Percentiles rank a stretch among this genome's conserved stretches.
Evolutionary conservation across 2,329 filamentous ascomycete species (phyloP).

Genomic region (Parasarocladium wereldwijsianum): DNA sequence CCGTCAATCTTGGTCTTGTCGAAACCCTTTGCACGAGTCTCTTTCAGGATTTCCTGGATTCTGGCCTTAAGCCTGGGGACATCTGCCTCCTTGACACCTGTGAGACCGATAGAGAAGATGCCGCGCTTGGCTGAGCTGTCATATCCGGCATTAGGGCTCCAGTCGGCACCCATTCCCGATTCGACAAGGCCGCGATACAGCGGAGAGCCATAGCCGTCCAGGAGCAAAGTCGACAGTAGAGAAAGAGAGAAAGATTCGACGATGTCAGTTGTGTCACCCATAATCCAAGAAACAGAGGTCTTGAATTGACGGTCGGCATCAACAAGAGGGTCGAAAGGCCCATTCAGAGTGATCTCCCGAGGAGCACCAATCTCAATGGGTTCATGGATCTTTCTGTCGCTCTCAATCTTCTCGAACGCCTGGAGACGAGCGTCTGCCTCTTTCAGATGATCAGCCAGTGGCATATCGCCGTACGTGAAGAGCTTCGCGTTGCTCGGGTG

Average conservation of each 20-base stretch:
- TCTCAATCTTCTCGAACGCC: constrained; percentile 54
- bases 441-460: constrained; percentile 63
- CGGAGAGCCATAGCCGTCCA: constrained; percentile 92
- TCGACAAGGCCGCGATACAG: constrained; percentile 83
- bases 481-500: constrained; percentile 96
- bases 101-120: constrained; percentile 82
- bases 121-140: constrained; percentile 63
- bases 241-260: constrained; percentile 80
- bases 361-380: constrained; percentile 64
- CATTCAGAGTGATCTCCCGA: constrained; percentile 53
- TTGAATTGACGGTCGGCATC: constrained; percentile 81
- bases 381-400: constrained; percentile 58
- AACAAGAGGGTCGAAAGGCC: constrained; percentile 76
- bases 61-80: constrained; percentile 62
- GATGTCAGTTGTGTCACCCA: constrained; percentile 68
- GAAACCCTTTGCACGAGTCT: constrained; percentile 63
- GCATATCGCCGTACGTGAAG: constrained; percentile 90
- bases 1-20: constrained; percentile 85
- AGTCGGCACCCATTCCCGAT: constrained; percentile 78
- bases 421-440: constrained; percentile 64
- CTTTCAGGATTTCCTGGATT: constrained; percentile 56
- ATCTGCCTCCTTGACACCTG: constrained; percentile 72
- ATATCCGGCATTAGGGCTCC: constrained; percentile 87
- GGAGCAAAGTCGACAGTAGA: constrained; percentile 67
- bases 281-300: constrained; percentile 85